Conservation (phyloP, 2,329 filamentous ascomycete species). For the Alternaria viburni region DNA sequence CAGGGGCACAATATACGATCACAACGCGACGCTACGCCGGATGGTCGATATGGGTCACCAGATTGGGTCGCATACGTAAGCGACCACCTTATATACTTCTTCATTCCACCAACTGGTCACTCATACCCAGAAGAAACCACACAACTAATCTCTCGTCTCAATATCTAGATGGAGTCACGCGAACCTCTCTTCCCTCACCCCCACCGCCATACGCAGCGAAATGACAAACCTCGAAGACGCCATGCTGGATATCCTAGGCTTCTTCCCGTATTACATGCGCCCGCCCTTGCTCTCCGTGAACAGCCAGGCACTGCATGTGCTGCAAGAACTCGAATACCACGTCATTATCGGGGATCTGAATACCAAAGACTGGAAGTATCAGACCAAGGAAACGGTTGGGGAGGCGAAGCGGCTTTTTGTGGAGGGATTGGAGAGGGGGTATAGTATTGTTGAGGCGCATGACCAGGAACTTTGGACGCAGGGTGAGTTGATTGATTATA, state of each 20-base stretch:
- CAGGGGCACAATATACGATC: not conserved
- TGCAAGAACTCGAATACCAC: slow-evolving; percentile 57
- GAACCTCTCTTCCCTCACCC: slow-evolving; percentile 48
- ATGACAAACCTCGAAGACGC: slow-evolving; percentile 59
- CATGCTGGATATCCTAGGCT: slow-evolving; percentile 56
- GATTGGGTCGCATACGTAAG: slow-evolving; percentile 2
- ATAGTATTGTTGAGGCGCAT: slow-evolving; percentile 14
- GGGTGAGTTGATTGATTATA: slow-evolving; percentile 13
- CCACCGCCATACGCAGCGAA: slow-evolving; percentile 48
- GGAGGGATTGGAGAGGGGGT: slow-evolving; percentile 4
- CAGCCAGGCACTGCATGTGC: slow-evolving; percentile 40
- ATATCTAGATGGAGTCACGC: slow-evolving; percentile 52
- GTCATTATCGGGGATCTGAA: slow-evolving; percentile 65
- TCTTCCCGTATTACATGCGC: slow-evolving; percentile 58
- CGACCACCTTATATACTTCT: too few relatives aligned
- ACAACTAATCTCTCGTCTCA: too few relatives aligned
- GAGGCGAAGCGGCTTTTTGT: slow-evolving; percentile 59
- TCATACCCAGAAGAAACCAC: too few relatives aligned
- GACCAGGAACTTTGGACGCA: slow-evolving; percentile 13
- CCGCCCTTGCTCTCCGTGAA: slow-evolving; percentile 47
- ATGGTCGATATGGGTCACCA: slow-evolving; percentile 1
- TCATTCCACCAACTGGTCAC: too few relatives aligned
- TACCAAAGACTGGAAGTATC: slow-evolving; percentile 63
- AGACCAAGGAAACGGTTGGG: slow-evolving; percentile 51
- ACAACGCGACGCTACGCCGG: not conserved